A percentile compares a stretch with the other conserved stretches of the same genome.
phyloP scores from a whole-genome alignment of 1,139 yeast genomes.

The Geotrichum aggregatum region DNA sequence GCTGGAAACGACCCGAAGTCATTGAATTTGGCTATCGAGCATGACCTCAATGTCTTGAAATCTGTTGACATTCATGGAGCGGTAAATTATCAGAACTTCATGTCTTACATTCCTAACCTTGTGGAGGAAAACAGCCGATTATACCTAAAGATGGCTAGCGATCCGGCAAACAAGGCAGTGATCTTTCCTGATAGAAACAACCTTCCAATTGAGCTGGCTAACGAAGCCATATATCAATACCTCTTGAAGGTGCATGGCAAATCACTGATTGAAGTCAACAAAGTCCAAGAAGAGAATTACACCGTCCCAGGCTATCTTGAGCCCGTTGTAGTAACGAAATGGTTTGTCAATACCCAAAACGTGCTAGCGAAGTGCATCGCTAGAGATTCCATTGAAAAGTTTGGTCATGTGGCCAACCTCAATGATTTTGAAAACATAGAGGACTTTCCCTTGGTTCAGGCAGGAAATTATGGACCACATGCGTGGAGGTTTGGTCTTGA shows the following conservation, averaged over 20 bases:
- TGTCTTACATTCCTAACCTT: neutral
- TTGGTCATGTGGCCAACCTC: neutral
- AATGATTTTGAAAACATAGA: neutral
- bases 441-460: slow-evolving; percentile 1
- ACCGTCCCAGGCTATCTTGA: slow-evolving; percentile 15
- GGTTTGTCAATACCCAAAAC: slow-evolving; percentile 2
- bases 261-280: neutral
- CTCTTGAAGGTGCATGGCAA: neutral
- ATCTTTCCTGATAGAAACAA: neutral
- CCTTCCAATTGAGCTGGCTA: slow-evolving; percentile 14
- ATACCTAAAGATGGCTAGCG: slow-evolving; percentile 1
- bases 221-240: slow-evolving; percentile 13
- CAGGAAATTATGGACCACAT: neutral
- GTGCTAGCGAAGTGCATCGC: neutral
- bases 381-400: neutral
- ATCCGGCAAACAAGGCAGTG: slow-evolving; percentile 6
- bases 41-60: neutral
- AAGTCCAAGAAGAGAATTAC: neutral
- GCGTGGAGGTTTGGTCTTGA: slow-evolving; percentile 5
- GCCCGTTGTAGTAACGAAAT: slow-evolving; percentile 9
- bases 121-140: neutral
- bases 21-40: neutral
- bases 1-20: slow-evolving; percentile 6
- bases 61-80: slow-evolving; percentile 11
- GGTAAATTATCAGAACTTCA: slow-evolving; percentile 5